Evolutionary conservation across 345 rosid species (phyloP).

Genomic region (Mallotus nudiflorus): DNA sequence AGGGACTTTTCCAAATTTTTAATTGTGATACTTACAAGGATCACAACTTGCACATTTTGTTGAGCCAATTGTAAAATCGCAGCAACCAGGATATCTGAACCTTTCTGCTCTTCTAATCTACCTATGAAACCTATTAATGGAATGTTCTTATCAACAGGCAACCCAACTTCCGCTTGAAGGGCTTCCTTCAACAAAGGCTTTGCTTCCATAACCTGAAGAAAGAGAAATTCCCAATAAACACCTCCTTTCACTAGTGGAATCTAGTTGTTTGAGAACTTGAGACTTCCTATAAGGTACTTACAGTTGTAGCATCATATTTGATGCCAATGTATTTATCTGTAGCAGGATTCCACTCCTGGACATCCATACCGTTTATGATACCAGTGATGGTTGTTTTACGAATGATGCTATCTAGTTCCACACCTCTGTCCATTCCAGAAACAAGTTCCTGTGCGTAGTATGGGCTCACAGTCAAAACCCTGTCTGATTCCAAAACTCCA

Average conservation of each 20-base stretch:
- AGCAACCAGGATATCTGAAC: slow-evolving; percentile 81
- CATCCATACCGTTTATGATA: slow-evolving; percentile 89
- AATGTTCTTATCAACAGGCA: slow-evolving; percentile 76
- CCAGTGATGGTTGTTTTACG: slow-evolving; percentile 68
- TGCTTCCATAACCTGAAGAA: slow-evolving; percentile 64
- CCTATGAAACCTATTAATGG: slow-evolving; percentile 96
- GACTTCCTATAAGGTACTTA: slow-evolving; percentile 36
- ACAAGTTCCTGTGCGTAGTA: slow-evolving; percentile 78
- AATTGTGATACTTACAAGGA: slow-evolving; percentile 57
- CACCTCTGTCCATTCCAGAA: slow-evolving; percentile 76
- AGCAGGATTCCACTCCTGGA: slow-evolving; percentile 93
- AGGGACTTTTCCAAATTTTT: not conserved
- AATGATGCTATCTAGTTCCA: slow-evolving; percentile 62
- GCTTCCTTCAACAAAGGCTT: slow-evolving; percentile 89
- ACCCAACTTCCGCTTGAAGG: slow-evolving; percentile 86
- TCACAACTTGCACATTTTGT: slow-evolving; percentile 67
- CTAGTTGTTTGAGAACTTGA: not conserved
- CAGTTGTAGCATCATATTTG: slow-evolving; percentile 70
- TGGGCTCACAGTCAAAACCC: slow-evolving; percentile 87
- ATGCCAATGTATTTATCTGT: slow-evolving; percentile 68
- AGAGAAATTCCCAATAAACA: not conserved
- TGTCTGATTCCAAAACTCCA: slow-evolving; percentile 71
- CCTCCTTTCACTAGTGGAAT: not conserved
- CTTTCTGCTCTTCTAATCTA: slow-evolving; percentile 95
- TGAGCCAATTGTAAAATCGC: slow-evolving; percentile 63